These are phyloP conservation scores for Aureobasidium zeae DNA, from an alignment of 2,329 filamentous ascomycete genomes.

Conservation along the genomic window DNA sequence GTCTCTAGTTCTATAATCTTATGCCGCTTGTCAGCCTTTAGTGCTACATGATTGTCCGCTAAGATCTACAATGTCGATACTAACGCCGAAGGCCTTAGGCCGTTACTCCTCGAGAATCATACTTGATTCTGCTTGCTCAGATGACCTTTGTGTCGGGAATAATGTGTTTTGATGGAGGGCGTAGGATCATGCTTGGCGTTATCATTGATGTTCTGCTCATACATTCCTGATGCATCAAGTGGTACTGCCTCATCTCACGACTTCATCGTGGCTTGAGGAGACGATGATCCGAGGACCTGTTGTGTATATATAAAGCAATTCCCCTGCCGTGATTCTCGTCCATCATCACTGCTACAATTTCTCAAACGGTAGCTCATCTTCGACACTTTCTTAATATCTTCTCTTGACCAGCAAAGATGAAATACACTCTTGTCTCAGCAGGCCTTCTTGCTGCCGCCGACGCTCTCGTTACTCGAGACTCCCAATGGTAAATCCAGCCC, in stretches of 20 bases:
- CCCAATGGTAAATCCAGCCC: conserved; percentile 25
- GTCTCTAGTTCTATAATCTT: background rate
- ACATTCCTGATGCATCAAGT: conserved; percentile 12
- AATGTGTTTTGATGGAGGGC: background rate
- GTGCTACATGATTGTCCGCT: no score
- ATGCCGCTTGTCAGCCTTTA: background rate
- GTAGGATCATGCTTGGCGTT: background rate
- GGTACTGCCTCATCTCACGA: conserved; percentile 16
- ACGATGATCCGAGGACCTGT: conserved; percentile 7
- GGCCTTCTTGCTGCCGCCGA: conserved; percentile 28
- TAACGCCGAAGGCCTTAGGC: background rate
- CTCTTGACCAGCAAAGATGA: conserved; percentile 25
- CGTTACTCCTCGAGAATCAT: conserved; percentile 4
- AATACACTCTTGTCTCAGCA: conserved; percentile 27
- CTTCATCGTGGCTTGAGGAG: background rate
- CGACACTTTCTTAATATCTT: background rate
- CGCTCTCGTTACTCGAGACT: conserved; percentile 31
- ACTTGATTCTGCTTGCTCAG: conserved; percentile 1
- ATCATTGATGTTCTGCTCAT: conserved; percentile 10
- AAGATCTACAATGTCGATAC: background rate
- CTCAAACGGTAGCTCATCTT: background rate
- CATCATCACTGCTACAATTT: background rate
- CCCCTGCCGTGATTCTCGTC: conserved; percentile 5
- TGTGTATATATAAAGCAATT: conserved; percentile 11
- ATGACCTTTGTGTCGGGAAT: conserved; percentile 14